phyloP scores from a whole-genome alignment of 441 rosid species.

The Eruca vesicaria region DNA sequence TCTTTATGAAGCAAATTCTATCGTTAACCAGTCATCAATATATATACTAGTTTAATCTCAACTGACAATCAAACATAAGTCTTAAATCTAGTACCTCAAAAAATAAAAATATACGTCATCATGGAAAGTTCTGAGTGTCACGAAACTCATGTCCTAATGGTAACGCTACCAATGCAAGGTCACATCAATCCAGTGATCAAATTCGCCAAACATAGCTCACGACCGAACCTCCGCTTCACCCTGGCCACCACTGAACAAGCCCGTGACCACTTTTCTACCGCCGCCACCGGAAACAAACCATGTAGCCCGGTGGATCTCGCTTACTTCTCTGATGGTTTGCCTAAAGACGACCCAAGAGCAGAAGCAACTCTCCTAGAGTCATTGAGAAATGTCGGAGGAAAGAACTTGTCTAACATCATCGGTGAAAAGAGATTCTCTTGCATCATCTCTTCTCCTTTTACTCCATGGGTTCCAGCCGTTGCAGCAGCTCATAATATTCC shows the following conservation, averaged over 20 bases:
- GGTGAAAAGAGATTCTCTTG: constrained; percentile 26
- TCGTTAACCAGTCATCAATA: background rate
- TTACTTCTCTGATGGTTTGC: constrained; percentile 50
- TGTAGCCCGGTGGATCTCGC: constrained; percentile 22
- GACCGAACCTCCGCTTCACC: constrained; percentile 40
- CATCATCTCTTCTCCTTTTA: constrained; percentile 41
- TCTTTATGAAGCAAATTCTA: constrained; percentile 6
- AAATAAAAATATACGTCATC: background rate
- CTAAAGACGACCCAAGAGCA: constrained; percentile 31
- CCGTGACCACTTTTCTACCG: constrained; percentile 28
- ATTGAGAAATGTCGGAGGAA: constrained; percentile 30
- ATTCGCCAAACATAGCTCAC: constrained; percentile 42
- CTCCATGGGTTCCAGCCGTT: constrained; percentile 48
- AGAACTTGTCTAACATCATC: constrained; percentile 39
- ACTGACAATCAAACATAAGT: background rate
- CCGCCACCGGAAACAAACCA: background rate
- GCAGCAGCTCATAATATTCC: constrained; percentile 41
- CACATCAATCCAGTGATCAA: constrained; percentile 53
- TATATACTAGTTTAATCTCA: background rate
- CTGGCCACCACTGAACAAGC: constrained; percentile 45
- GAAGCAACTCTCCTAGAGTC: constrained; percentile 25
- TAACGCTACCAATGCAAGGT: constrained; percentile 46
- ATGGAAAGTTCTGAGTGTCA: constrained; percentile 32
- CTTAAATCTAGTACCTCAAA: constrained; percentile 5
- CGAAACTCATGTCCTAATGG: constrained; percentile 45